Evolutionary conservation across 2,329 filamentous ascomycete genomes (phyloP).

Genomic region (Helotiales sp.): DNA sequence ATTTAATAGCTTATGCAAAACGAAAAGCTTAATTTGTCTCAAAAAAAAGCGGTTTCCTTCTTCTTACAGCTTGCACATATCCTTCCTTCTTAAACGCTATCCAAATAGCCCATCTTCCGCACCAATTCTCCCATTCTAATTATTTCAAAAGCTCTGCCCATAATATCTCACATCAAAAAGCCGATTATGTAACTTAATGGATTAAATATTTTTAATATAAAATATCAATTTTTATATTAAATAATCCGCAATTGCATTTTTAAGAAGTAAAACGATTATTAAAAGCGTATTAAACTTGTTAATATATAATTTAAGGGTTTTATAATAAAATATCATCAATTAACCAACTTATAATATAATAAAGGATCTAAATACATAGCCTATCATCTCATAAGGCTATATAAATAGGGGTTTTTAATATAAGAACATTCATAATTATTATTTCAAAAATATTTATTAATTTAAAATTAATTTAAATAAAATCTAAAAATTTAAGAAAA

Average conservation of each 20-base stretch:
- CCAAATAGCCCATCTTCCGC: too few species aligned
- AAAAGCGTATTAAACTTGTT: not conserved
- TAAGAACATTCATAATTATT: constrained; percentile 28
- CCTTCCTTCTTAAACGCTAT: too few species aligned
- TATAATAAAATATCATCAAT: constrained; percentile 12
- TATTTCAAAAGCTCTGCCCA: too few species aligned
- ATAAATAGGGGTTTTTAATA: not conserved
- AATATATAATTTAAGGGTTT: not conserved
- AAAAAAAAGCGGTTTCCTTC: too few species aligned
- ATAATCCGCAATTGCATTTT: too few species aligned
- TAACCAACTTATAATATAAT: constrained; percentile 5
- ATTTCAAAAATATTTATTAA: not conserved
- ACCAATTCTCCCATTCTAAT: too few species aligned
- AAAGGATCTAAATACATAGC: constrained; percentile 20
- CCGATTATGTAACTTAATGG: not conserved
- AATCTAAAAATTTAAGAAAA: not conserved
- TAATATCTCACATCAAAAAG: constrained; percentile 15
- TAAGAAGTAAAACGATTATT: too few species aligned
- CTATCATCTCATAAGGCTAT: constrained; percentile 7
- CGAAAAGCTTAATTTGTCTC: too few species aligned
- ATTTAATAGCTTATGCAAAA: constrained; percentile 17
- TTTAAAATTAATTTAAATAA: too few species aligned
- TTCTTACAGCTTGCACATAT: too few species aligned
- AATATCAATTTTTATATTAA: too few species aligned
- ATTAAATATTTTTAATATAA: too few species aligned